Evolutionary conservation across 345 rosid species (phyloP), one percentile per base, ranked within the genome.

Genomic region (Ricinus communis): DNA sequence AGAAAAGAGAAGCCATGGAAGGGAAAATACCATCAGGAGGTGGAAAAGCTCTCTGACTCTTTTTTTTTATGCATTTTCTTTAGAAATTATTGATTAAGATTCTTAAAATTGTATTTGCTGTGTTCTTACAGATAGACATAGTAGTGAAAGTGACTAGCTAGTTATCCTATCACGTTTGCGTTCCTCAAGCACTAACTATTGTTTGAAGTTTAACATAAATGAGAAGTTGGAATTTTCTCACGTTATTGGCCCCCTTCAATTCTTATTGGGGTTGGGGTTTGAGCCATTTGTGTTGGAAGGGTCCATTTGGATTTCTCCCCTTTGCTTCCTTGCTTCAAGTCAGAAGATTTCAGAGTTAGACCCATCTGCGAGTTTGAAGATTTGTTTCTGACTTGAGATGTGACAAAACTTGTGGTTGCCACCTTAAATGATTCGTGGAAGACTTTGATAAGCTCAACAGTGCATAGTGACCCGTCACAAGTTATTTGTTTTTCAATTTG

Each of bases 1-100:
- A 93, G 72, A 96, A 93, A 82, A 96, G 83, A 84, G 98, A 93
- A 70, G 94, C 94, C 74, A 96, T 96, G 98, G 99, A 96, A 89
- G 97, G 99, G 64, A 96, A 82, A 82, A 83, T 91, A 85, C 79
- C 83, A 13, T 83, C 84, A 8, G 90, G 97, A 85, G 93, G 99
- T 96, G 82, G 65, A 66, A 18, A 25, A 68, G 27, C 57, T 61
- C 47, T 45, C 53, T 12, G 15, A 19, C 72, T 27, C 56, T 51
- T 25, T 53, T 18, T 25, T 4, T 46, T 18, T 49, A 4, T 25
- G 18, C 18, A 13, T 56, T 65, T n/a, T 0, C 40, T 71, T 45
- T 6, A 14, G 13, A 55, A 12, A n/a, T 27, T 68, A 18, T 71
- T 33, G 7, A 58, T 47, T 28, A 77, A 73, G 65, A 76, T 74